These are phyloP conservation scores for Rosa chinensis DNA, from an alignment of 306 rosid species.

Conservation along the genomic window DNA sequence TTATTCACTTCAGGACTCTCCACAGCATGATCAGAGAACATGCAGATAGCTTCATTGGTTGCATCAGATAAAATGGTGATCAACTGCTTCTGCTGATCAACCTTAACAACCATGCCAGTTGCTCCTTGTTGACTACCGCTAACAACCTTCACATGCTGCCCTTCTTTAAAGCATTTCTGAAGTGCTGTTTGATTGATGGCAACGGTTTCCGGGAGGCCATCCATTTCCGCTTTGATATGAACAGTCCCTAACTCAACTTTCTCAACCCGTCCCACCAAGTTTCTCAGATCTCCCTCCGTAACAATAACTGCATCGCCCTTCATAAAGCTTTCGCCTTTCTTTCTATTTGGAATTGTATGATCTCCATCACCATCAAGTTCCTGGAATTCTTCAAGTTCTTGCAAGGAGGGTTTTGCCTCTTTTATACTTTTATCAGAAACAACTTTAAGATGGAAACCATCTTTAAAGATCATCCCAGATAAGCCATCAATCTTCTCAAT, in stretches of 20 bases:
- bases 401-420: background rate
- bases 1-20: constrained; percentile 92
- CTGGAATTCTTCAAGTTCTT: background rate
- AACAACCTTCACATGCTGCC: constrained; percentile 90
- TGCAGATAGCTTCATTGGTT: constrained; percentile 85
- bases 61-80: constrained; percentile 76
- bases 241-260: constrained; percentile 86
- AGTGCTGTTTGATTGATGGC: constrained; percentile 78
- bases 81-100: constrained; percentile 69
- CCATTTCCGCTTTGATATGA: constrained; percentile 78
- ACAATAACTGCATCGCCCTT: constrained; percentile 93
- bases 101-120: constrained; percentile 97
- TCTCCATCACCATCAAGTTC: background rate
- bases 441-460: constrained; percentile 1
- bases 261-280: constrained; percentile 88
- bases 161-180: constrained; percentile 85
- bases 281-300: constrained; percentile 78
- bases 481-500: background rate
- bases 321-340: constrained; percentile 7
- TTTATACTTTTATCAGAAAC: background rate
- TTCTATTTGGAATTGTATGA: background rate
- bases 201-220: constrained; percentile 79
- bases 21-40: constrained; percentile 92
- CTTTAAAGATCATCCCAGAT: background rate
- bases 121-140: constrained; percentile 88